Evolutionary conservation across 2,329 filamentous ascomycete species (phyloP).

Genomic region (Diaporthe humulicola): DNA sequence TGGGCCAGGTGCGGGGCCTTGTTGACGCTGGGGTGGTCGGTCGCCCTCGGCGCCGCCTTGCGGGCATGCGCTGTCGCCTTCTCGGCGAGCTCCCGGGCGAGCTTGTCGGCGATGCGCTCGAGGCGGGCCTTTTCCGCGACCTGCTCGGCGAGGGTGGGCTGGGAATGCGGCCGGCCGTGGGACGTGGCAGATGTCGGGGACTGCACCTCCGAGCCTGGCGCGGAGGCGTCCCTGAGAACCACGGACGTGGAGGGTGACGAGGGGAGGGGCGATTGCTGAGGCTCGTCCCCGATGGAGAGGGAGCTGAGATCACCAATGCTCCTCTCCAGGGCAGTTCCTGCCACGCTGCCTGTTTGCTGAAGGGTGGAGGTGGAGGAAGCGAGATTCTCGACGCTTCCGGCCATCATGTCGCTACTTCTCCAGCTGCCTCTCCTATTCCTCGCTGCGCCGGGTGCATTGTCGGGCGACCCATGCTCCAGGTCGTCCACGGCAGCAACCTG

Average conservation of each 20-base stretch:
- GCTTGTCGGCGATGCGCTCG: slow-evolving; percentile 68
- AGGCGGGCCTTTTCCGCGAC: slow-evolving; percentile 73
- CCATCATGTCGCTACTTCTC: slow-evolving; percentile 29
- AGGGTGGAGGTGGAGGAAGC: slow-evolving; percentile 42
- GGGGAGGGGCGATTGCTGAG: slow-evolving; percentile 42
- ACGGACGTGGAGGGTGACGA: slow-evolving; percentile 41
- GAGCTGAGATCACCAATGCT: slow-evolving; percentile 41
- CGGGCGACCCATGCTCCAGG: slow-evolving; percentile 36
- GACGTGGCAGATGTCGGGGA: slow-evolving; percentile 38
- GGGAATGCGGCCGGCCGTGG: slow-evolving; percentile 41
- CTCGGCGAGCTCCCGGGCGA: slow-evolving; percentile 64
- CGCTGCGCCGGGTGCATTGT: slow-evolving; percentile 40
- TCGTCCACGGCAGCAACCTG: slow-evolving; percentile 41
- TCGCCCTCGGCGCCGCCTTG: slow-evolving; percentile 61
- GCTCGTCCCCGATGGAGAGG: slow-evolving; percentile 43
- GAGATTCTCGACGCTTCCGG: slow-evolving; percentile 38
- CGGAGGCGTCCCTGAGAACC: slow-evolving; percentile 35
- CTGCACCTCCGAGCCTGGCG: slow-evolving; percentile 30
- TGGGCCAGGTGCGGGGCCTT: slow-evolving; percentile 68
- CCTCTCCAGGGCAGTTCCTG: slow-evolving; percentile 36
- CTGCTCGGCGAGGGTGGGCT: slow-evolving; percentile 63
- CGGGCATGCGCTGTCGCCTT: slow-evolving; percentile 69
- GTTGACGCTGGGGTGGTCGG: slow-evolving; percentile 69
- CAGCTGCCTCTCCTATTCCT: slow-evolving; percentile 39
- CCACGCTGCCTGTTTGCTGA: slow-evolving; percentile 38